Percentiles rank a stretch among this genome's conserved stretches.
These are phyloP conservation scores for Fusarium sp. DNA, from an alignment of 2,329 filamentous ascomycete genomes.

Conservation along the genomic window DNA sequence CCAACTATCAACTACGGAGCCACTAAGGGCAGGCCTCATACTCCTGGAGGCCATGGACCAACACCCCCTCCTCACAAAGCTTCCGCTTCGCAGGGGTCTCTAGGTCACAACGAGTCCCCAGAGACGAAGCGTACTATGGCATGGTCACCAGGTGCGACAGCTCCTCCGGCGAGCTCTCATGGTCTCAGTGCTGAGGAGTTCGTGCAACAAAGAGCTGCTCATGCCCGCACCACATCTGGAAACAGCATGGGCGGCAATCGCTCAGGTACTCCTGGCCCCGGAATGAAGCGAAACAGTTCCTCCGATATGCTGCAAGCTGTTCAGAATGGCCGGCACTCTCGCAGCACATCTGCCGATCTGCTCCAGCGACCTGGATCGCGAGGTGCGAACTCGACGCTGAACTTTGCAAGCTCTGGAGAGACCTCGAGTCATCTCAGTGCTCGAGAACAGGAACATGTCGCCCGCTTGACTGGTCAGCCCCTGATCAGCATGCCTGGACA, in stretches of 20 bases:
- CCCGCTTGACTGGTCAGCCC: conserved; percentile 80
- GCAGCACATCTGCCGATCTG: conserved; percentile 59
- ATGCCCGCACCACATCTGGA: conserved; percentile 69
- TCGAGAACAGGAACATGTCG: conserved; percentile 89
- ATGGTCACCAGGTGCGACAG: conserved; percentile 79
- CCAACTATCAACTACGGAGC: conserved; percentile 77
- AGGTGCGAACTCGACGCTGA: conserved; percentile 63
- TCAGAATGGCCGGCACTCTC: conserved; percentile 50
- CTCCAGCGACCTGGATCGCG: conserved; percentile 67
- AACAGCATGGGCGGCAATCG: conserved; percentile 52
- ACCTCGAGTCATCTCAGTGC: conserved; percentile 75
- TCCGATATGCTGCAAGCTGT: conserved; percentile 50
- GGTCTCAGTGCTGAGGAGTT: conserved; percentile 81
- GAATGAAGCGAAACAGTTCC: conserved; percentile 54
- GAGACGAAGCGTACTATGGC: conserved; percentile 73
- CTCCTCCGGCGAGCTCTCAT: conserved; percentile 59
- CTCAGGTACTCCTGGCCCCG: conserved; percentile 45
- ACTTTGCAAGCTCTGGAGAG: conserved; percentile 56
- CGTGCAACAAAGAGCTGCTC: conserved; percentile 79
- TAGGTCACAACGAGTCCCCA: conserved; percentile 61
- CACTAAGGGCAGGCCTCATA: conserved; percentile 49
- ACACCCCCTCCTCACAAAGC: conserved; percentile 40
- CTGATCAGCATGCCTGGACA: conserved; percentile 73
- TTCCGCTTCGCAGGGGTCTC: conserved; percentile 45
- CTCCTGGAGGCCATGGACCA: conserved; percentile 46